phyloP scores from a whole-genome alignment of 2,329 filamentous ascomycete species.

The Botrytis paeoniae region DNA sequence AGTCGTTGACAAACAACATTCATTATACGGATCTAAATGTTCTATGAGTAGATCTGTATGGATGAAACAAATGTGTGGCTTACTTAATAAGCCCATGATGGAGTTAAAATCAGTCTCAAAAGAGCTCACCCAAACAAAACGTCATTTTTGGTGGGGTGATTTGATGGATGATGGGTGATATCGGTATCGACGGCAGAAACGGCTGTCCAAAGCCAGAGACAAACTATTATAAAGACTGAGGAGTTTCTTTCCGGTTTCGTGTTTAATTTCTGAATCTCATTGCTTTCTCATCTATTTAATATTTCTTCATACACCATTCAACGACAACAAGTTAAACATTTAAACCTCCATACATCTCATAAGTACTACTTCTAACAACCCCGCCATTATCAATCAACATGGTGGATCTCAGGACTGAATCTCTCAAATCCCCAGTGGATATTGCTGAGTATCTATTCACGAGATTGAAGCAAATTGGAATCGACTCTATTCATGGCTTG shows the following conservation, averaged over 20 bases:
- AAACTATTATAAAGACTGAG: slow-evolving; percentile 7
- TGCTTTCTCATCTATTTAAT: background rate
- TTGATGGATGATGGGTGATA: slow-evolving; percentile 18
- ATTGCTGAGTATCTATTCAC: slow-evolving; percentile 68
- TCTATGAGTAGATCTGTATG: background rate
- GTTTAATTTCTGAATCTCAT: background rate
- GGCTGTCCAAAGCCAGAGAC: background rate
- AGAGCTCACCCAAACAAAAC: slow-evolving; percentile 3
- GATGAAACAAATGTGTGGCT: background rate
- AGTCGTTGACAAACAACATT: background rate
- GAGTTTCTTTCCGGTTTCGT: background rate
- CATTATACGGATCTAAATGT: background rate
- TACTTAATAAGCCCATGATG: background rate
- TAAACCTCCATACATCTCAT: background rate
- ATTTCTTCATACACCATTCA: background rate
- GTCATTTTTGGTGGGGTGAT: slow-evolving; percentile 21
- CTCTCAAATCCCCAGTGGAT: slow-evolving; percentile 45
- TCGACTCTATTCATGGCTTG: slow-evolving; percentile 65
- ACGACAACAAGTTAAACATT: background rate
- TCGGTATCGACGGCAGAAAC: slow-evolving; percentile 3
- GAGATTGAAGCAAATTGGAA: slow-evolving; percentile 60
- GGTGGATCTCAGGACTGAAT: slow-evolving; percentile 42
- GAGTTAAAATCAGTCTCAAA: background rate
- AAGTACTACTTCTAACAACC: background rate
- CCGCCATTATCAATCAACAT: slow-evolving; percentile 24